Evolutionary conservation across 306 rosid genomes (phyloP), one percentile per base, ranked within the genome.

Genomic region (Notholithocarpus densiflorus): DNA sequence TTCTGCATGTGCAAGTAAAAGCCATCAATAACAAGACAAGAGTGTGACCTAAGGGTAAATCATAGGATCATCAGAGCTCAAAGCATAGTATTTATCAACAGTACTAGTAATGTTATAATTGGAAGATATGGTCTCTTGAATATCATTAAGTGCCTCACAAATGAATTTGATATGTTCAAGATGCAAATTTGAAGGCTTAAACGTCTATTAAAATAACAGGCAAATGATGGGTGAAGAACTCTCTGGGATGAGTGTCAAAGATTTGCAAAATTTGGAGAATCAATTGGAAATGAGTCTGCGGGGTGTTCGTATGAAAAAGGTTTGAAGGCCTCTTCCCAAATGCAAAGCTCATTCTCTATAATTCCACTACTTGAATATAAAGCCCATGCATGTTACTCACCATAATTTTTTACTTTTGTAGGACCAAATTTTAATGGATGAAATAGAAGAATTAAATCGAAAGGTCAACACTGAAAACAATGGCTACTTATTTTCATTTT

Each of bases 171-270:
- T 61, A 59, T 68, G 75, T 80, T 73, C 78, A 68, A 78, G 53
- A 79, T 59, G 75, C 79, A 66, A 31, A 68, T 56, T 23, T 80
- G 56, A 79, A 74, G 37, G 62, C 68, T 37, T 45, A 31, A 78
- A 51, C 19, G 62, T 31, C 57, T 75, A 71, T 71, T 12, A 77
- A 57, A 65, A 66, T 73, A 71, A 85, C 88, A 94, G 98, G 85
- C 81, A 92, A 85, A 88, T 94, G 81, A 89, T 94, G 98, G 98
- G 98, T 19, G 90, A 92, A 87, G 98, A 92, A 68, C 86, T 94
- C 55, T 89, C 97, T 71, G 90, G 94, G 13, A 66, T 94, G 84
- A 88, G 82, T 23, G 83, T 81, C 80, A 89, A 90, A 82, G 94
- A 94, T 62, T 81, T 92, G 61, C 91, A 86, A 51, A 86, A 72